Conservation (phyloP, 257 asterid species). For the Nicotiana undulata region DNA sequence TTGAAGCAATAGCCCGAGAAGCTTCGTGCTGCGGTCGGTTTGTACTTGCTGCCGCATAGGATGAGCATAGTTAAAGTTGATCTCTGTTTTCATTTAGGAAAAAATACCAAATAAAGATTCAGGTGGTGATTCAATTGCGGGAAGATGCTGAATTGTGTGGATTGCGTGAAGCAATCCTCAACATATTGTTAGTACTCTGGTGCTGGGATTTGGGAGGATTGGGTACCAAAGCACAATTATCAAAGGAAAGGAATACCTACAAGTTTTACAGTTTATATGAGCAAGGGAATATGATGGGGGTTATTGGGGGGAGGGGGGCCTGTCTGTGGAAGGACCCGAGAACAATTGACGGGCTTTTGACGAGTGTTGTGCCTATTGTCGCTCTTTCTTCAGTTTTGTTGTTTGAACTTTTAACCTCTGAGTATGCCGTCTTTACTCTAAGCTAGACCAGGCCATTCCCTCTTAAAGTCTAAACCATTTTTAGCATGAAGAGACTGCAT, state of each 20-base stretch:
- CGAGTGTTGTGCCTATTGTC: neutral
- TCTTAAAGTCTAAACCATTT: neutral
- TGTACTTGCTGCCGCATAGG: neutral
- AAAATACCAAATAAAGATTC: neutral
- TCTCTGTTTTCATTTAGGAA: neutral
- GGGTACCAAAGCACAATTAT: neutral
- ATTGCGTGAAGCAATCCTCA: neutral
- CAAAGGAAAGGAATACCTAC: neutral
- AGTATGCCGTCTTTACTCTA: neutral
- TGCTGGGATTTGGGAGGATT: neutral
- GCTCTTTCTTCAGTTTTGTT: neutral
- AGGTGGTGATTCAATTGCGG: neutral
- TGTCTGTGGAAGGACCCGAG: neutral
- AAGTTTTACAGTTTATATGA: neutral
- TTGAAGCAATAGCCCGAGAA: neutral
- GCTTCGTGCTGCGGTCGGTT: neutral
- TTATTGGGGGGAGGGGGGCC: neutral
- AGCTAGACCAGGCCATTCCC: neutral
- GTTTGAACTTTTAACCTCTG: neutral
- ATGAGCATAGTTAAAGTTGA: neutral
- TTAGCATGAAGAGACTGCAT: neutral
- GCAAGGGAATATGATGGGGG: neutral
- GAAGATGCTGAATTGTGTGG: neutral
- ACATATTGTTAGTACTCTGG: neutral
- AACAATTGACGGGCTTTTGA: neutral